Evolutionary conservation across 306 rosid genomes (phyloP), one percentile per base, ranked within the genome.

Genomic region (Castanopsis chinensis): DNA sequence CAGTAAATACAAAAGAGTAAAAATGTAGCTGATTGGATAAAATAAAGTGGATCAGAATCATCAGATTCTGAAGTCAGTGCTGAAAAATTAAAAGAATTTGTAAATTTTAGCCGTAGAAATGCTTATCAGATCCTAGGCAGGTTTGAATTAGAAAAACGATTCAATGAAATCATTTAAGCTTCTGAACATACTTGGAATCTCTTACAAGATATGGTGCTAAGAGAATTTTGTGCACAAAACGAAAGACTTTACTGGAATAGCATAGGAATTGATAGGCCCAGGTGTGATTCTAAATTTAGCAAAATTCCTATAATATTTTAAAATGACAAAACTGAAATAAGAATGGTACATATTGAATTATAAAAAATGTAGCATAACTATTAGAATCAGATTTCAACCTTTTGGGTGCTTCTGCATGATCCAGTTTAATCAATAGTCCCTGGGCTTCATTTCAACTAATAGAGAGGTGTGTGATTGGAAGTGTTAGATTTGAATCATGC

Each of bases 241-340:
- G 8, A 10, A 64, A 64, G 9, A 28, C 20, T 58, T 58, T 30
- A 32, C 43, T 10, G 15, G 45, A 64, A 28, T 2, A 30, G 70
- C 20, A 0, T 15, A 60, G n/a, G 20, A 30, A 30, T 30, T 19
- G 10, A 71, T 12, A 69, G 21, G 64, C 68, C 60, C 4, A 41
- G 8, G 52, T 65, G 41, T 53, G 51, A 13, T 77, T 68, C 35
- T 33, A 77, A 78, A 58, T 77, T 80, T 11, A 12, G 78, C n/a
- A 43, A 28, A 64, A 15, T 17, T 30, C 70, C 37, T 5, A 17
- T 64, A 25, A 64, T 64, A 64, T 28, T 5, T 4, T 64, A 15
- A 15, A 30, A 61, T 61, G n/a, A 64, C 21, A 15, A 28, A 15
- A 30, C 5, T 1, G 4, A 65, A 64, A 6, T 5, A 30, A 30